phyloP scores from a whole-genome alignment of 1,284 basidiomycete genomes.

The Schizophyllum commune region DNA sequence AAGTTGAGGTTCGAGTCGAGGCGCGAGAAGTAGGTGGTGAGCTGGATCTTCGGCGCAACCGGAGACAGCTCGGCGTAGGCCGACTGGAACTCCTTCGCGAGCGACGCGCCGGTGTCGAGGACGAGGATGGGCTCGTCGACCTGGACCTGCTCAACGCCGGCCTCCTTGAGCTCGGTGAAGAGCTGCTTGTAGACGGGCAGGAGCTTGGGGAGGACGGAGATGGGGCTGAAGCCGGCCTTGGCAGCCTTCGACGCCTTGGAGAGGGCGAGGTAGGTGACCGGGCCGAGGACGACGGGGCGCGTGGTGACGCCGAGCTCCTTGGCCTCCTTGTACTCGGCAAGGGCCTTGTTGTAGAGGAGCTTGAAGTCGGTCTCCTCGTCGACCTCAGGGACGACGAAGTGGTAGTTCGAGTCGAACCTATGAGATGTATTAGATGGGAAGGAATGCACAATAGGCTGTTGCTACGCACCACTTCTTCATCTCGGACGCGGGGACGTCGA shows the following conservation, averaged over 20 bases:
- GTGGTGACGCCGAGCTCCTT: constrained; percentile 86
- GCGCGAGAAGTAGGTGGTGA: constrained; percentile 96
- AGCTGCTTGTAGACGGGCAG: constrained; percentile 91
- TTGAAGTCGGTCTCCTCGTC: constrained; percentile 91
- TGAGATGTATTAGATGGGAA: constrained; percentile 7
- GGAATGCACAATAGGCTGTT: constrained; percentile 5
- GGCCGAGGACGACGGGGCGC: constrained; percentile 94
- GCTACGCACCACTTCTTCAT: constrained; percentile 93
- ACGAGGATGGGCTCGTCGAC: constrained; percentile 97
- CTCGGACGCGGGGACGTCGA: constrained; percentile 96
- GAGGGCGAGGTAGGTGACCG: constrained; percentile 92
- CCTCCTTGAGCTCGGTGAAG: constrained; percentile 85
- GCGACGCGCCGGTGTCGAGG: constrained; percentile 76
- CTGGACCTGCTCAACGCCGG: constrained; percentile 93
- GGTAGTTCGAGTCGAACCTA: constrained; percentile 99
- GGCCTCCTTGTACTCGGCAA: constrained; percentile 94
- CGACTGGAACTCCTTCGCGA: constrained; percentile 76
- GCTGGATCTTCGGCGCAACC: constrained; percentile 84
- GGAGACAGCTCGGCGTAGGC: constrained; percentile 82
- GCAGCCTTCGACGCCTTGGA: constrained; percentile 91
- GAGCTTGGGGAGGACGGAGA: constrained; percentile 86
- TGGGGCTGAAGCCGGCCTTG: constrained; percentile 80
- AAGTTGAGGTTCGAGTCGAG: constrained; percentile 90
- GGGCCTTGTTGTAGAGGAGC: constrained; percentile 91
- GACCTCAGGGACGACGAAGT: constrained; percentile 98